Percentiles rank a stretch among this genome's conserved stretches.
These are phyloP conservation scores for Monilinia polystroma DNA, from an alignment of 2,329 filamentous ascomycete genomes.

Conservation along the genomic window DNA sequence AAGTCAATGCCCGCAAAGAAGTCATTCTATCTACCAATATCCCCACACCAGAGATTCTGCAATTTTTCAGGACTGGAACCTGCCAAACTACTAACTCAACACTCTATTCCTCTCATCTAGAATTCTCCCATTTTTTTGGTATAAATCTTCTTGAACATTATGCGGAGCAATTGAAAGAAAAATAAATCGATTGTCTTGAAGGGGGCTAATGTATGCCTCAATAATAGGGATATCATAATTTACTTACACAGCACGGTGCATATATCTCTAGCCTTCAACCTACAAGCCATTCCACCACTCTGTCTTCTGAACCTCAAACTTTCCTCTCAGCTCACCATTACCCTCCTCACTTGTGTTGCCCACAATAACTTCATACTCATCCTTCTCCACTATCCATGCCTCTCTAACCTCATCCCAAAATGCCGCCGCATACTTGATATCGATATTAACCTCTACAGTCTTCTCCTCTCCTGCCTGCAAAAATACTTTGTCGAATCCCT, in stretches of 20 bases:
- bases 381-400: constrained; percentile 44
- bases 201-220: neutral
- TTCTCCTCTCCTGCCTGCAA: constrained; percentile 60
- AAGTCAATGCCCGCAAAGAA: no score
- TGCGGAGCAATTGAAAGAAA: no score
- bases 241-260: no score
- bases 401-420: constrained; percentile 46
- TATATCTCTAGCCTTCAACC: neutral
- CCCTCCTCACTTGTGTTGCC: constrained; percentile 45
- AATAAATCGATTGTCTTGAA: neutral
- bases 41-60: no score
- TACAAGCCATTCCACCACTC: constrained; percentile 67
- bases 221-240: neutral
- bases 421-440: constrained; percentile 42
- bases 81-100: no score
- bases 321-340: constrained; percentile 49
- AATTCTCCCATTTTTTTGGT: no score
- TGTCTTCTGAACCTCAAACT: constrained; percentile 59
- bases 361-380: constrained; percentile 43
- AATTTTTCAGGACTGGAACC: no score
- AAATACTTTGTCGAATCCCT: constrained; percentile 64
- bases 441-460: constrained; percentile 54
- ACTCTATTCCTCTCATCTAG: no score
- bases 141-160: no score
- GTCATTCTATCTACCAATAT: no score